Evolutionary conservation across 148 eudicot genomes (phyloP), one percentile per base, ranked within the genome.

Genomic region (Rhododendron kiyosumense): DNA sequence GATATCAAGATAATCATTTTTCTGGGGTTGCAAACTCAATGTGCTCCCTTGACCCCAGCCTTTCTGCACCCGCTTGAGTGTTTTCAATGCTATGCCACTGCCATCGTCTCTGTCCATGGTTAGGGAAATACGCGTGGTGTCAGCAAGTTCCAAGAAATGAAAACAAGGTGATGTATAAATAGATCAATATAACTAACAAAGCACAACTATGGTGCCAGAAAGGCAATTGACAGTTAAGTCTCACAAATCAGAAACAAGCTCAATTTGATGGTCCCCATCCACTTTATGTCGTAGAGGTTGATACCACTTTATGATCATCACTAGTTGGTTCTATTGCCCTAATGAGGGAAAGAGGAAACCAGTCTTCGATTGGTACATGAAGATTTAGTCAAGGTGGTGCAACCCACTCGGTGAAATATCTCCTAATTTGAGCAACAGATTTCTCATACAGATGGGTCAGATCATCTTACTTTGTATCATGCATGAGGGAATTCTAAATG

Each of bases 1-100:
- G 86, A 82, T 86, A 89, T 93, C 93, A 87, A 86, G 79, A 82
- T 87, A 84, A 81, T 89, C 91, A 89, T 78, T 87, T 81, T 85
- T 91, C 13, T 81, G 92, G 81, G 92, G 82, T 86, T 89, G 92
- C 88, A 88, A 81, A 87, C 85, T 89, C 78, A 86, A 91, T 86
- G 91, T 76, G 84, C 90, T 90, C 86, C 94, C 98, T 85, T 95
- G 97, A 87, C 98, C 99, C 99, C 99, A 96, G 34, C 99, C 99
- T 83, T 93, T 92, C 86, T 94, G 93, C 83, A 95, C 93, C 48
- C 91, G 91, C 87, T 91, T 95, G 85, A 96, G 91, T 71, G 94
- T 84, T 89, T 88, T 93, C 85, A 96, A 61, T 48, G 94, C 94
- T 79, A 93, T 86, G 54, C 88, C 91, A 87, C 98, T 92, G 82